Conservation (phyloP, 1,139 yeast genomes). For the Geotrichum candidum region DNA sequence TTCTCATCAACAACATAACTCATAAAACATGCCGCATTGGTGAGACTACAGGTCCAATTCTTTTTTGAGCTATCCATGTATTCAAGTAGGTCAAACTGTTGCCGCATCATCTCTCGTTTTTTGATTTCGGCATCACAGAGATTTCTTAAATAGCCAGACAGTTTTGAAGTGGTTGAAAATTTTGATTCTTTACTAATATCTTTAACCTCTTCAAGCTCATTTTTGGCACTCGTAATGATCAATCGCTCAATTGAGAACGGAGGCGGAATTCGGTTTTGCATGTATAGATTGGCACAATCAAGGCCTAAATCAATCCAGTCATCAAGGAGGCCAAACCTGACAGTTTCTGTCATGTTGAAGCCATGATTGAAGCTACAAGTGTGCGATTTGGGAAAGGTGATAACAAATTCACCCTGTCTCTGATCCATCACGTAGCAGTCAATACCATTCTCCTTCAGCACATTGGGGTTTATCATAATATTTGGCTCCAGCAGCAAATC, state of each 20-base stretch:
- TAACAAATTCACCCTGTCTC: constrained; percentile 68
- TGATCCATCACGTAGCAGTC: constrained; percentile 67
- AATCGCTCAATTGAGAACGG: constrained; percentile 36
- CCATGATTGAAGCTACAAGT: constrained; percentile 80
- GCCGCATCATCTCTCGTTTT: neutral
- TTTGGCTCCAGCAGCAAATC: constrained; percentile 77
- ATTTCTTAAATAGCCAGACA: neutral
- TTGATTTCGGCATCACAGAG: constrained; percentile 1
- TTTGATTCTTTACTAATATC: neutral
- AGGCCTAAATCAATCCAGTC: constrained; percentile 49
- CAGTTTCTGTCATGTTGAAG: constrained; percentile 73
- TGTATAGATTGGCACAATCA: constrained; percentile 30
- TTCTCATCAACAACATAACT: constrained; percentile 1
- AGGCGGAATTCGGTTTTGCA: constrained; percentile 27
- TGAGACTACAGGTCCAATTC: constrained; percentile 1
- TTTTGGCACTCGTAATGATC: constrained; percentile 19
- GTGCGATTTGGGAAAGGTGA: constrained; percentile 74
- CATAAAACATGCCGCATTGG: constrained; percentile 4
- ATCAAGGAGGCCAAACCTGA: constrained; percentile 61
- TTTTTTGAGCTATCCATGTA: constrained; percentile 7
- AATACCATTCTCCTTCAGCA: constrained; percentile 47
- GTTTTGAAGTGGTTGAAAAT: neutral
- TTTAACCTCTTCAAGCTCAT: neutral
- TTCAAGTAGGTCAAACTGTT: constrained; percentile 5
- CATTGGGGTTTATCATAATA: constrained; percentile 62